Evolutionary conservation across 805 yeast species (phyloP).

Genomic region (Huiozyma naganishii): DNA sequence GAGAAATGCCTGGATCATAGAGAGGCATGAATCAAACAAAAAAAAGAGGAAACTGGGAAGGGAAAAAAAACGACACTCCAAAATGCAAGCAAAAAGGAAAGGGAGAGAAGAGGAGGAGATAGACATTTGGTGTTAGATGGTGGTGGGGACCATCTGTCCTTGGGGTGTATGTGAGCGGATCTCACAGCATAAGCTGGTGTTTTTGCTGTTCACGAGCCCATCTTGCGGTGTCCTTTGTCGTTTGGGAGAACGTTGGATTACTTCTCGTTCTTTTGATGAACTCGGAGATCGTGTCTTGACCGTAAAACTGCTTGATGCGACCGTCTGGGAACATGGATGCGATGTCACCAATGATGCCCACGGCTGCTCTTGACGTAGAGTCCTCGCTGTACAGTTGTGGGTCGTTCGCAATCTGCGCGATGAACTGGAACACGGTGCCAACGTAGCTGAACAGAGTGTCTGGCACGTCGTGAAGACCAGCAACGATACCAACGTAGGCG

Average conservation of each 20-base stretch:
- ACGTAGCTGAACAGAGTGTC: conserved; percentile 54
- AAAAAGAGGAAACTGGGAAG: conserved; percentile 1
- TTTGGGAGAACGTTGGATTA: conserved; percentile 47
- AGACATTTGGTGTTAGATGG: too few species aligned
- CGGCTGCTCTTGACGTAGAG: conserved; percentile 67
- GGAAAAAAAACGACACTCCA: neutral
- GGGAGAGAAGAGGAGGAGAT: neutral
- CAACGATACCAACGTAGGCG: conserved; percentile 89
- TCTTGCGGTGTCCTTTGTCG: conserved; percentile 83
- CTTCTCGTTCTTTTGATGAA: conserved; percentile 65
- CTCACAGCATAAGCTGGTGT: conserved; percentile 19
- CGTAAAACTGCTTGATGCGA: conserved; percentile 52
- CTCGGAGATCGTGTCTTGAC: conserved; percentile 69
- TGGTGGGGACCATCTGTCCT: too few species aligned
- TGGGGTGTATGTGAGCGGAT: too few species aligned
- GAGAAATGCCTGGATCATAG: neutral
- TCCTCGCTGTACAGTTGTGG: conserved; percentile 52
- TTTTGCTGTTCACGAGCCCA: conserved; percentile 82
- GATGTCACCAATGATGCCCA: conserved; percentile 87
- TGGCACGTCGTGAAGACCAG: conserved; percentile 70
- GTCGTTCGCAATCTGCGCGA: conserved; percentile 50
- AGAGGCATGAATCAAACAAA: neutral
- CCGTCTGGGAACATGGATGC: conserved; percentile 80
- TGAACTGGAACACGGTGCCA: conserved; percentile 58
- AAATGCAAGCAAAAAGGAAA: conserved; percentile 1